Evolutionary conservation across 345 rosid species (phyloP).

Genomic region (Lepidium sativum): DNA sequence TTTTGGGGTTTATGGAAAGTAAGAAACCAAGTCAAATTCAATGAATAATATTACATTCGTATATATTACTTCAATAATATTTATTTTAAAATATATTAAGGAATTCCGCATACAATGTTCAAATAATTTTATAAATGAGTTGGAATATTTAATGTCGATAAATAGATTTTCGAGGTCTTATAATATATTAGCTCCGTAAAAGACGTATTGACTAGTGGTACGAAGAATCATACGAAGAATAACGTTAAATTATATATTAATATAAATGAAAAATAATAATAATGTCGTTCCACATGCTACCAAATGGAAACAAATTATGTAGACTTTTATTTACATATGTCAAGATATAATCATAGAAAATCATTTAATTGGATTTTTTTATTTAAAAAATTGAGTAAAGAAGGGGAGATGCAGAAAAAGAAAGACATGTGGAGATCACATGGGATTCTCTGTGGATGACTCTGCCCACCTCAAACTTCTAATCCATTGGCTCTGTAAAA

Average conservation of each 20-base stretch:
- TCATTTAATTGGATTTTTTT: background rate
- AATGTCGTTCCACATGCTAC: background rate
- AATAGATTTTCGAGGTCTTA: background rate
- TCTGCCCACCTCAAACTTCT: conserved; percentile 26
- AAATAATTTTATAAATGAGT: no score
- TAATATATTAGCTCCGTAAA: background rate
- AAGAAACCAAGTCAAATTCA: no score
- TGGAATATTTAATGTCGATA: background rate
- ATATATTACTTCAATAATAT: no score
- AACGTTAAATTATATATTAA: background rate
- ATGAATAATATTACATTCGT: no score
- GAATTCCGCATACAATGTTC: no score
- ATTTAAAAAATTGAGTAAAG: background rate
- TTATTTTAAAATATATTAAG: no score
- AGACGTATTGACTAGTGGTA: background rate
- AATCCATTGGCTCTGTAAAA: conserved; percentile 12
- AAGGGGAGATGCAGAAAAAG: conserved; percentile 1
- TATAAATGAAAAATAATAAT: background rate
- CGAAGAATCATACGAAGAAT: background rate
- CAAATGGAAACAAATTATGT: background rate
- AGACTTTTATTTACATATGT: background rate
- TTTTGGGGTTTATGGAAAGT: no score
- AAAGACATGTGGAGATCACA: conserved; percentile 30
- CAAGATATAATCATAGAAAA: conserved; percentile 1
- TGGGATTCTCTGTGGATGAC: conserved; percentile 26